Percentiles rank a stretch among this genome's conserved stretches.
Conservation (phyloP, 768 basidiomycete genomes). For the Boletus vermiculosoides region DNA sequence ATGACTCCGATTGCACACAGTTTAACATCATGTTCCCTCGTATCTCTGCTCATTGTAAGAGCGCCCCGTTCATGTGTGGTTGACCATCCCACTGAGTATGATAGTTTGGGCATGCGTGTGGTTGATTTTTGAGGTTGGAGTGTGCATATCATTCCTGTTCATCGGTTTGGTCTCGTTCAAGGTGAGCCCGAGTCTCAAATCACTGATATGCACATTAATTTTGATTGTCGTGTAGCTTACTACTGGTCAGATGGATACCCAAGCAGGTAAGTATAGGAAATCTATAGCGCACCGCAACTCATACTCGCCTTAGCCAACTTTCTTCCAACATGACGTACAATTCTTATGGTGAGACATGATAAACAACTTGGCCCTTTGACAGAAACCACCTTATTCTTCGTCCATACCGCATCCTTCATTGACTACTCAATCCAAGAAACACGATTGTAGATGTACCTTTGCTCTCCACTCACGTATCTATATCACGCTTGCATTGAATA, state of each 20-base stretch:
- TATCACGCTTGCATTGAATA: slow-evolving; percentile 28
- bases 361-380: not conserved
- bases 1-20: slow-evolving; percentile 91
- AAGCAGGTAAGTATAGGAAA: slow-evolving; percentile 58
- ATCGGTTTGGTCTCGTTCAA: slow-evolving; percentile 85
- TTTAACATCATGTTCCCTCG: slow-evolving; percentile 73
- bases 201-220: not conserved
- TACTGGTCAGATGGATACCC: slow-evolving; percentile 45
- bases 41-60: slow-evolving; percentile 68
- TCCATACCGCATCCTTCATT: slow-evolving; percentile 12
- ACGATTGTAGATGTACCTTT: slow-evolving; percentile 26
- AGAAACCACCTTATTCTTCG: slow-evolving; percentile 8
- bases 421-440: slow-evolving; percentile 17
- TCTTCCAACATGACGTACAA: slow-evolving; percentile 51
- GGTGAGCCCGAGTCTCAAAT: slow-evolving; percentile 37
- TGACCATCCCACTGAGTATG: slow-evolving; percentile 1
- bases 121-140: slow-evolving; percentile 75
- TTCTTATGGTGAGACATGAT: slow-evolving; percentile 3
- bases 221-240: slow-evolving; percentile 33
- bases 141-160: slow-evolving; percentile 74
- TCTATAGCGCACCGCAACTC: slow-evolving; percentile 1
- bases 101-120: slow-evolving; percentile 85
- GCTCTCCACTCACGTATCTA: slow-evolving; percentile 31
- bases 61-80: not conserved
- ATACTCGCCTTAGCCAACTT: slow-evolving; percentile 47